Conservation (phyloP, 2,329 filamentous ascomycete species). For the Xylariaceae sp. region DNA sequence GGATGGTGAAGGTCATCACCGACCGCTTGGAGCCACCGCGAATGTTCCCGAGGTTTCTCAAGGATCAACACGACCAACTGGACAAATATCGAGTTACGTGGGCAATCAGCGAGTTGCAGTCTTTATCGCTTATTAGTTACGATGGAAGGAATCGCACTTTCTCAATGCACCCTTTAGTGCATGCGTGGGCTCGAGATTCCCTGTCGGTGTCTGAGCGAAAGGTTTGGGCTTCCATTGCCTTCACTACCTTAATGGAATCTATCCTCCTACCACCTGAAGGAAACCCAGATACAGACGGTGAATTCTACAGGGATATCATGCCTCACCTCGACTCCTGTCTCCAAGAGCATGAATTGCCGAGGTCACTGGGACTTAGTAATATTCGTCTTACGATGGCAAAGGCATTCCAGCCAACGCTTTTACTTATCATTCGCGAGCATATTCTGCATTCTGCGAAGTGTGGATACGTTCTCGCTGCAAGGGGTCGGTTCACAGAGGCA, state of each 20-base stretch:
- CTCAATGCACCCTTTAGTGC: constrained; percentile 15
- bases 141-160: constrained; percentile 18
- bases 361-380: not conserved
- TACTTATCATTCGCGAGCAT: constrained; percentile 14
- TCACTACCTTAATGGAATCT: constrained; percentile 17
- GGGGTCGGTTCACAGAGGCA: constrained; percentile 4
- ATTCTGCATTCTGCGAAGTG: constrained; percentile 15
- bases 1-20: not conserved
- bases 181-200: constrained; percentile 18
- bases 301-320: constrained; percentile 13
- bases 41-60: constrained; percentile 14
- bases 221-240: constrained; percentile 18
- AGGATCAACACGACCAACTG: constrained; percentile 10
- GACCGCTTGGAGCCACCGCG: constrained; percentile 12
- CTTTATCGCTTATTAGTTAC: constrained; percentile 14
- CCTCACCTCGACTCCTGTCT: constrained; percentile 15
- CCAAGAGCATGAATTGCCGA: constrained; percentile 13
- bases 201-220: constrained; percentile 13
- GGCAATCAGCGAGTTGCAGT: constrained; percentile 17
- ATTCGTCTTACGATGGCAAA: constrained; percentile 5
- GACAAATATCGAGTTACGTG: constrained; percentile 15
- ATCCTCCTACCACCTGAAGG: constrained; percentile 11
- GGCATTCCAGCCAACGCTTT: constrained; percentile 14
- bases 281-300: constrained; percentile 7
- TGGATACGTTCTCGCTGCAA: constrained; percentile 9